Conservation (phyloP, 2,329 filamentous ascomycete genomes). For the Fusarium beomiforme region DNA sequence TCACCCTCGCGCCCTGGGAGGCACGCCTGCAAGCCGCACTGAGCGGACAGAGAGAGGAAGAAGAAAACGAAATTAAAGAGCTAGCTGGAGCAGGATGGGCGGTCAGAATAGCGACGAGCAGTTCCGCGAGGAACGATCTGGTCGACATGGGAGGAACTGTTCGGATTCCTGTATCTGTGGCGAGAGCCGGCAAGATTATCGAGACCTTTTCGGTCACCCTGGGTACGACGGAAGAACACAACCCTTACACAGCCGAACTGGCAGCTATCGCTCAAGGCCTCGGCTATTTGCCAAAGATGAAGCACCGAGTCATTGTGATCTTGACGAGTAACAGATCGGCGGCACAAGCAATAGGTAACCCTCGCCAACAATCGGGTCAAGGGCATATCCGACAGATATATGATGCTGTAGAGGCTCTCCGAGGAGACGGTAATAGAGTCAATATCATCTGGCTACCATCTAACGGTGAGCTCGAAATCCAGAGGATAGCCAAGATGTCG, state of each 20-base stretch:
- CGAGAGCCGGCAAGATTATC: neutral
- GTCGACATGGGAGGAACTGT: slow-evolving; percentile 22
- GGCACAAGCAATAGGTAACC: too few species aligned
- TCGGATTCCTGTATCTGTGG: neutral
- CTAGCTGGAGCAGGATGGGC: slow-evolving; percentile 5
- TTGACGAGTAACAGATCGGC: neutral
- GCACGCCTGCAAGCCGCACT: too few species aligned
- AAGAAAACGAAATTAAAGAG: slow-evolving; percentile 18
- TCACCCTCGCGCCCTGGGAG: too few species aligned
- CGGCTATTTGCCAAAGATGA: neutral
- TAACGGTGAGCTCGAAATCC: neutral
- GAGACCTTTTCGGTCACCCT: neutral
- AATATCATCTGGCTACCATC: neutral
- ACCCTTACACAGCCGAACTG: neutral
- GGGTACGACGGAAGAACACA: neutral
- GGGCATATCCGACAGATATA: too few species aligned
- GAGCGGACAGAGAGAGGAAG: too few species aligned
- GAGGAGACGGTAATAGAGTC: neutral
- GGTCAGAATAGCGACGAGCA: slow-evolving; percentile 27
- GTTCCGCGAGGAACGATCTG: slow-evolving; percentile 28
- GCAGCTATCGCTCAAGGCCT: neutral
- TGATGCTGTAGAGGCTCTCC: neutral
- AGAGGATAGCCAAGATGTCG: neutral
- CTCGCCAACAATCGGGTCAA: too few species aligned
- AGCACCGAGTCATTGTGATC: neutral